Conservation (phyloP, 2,329 filamentous ascomycete genomes). For the Diplodia intermedia region DNA sequence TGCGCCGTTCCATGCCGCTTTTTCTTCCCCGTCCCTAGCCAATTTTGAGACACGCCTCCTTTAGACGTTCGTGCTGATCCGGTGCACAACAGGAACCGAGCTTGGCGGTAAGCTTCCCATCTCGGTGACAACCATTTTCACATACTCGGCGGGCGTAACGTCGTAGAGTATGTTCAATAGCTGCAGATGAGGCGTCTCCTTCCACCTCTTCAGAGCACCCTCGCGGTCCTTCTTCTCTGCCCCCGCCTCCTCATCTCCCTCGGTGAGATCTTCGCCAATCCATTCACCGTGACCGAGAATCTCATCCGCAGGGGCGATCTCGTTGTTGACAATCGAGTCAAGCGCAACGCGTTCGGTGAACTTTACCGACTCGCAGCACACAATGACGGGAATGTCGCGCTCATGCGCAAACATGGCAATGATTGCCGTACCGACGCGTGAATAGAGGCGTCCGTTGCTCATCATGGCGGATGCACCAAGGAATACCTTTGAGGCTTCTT, state of each 20-base stretch:
- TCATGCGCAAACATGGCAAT: constrained; percentile 83
- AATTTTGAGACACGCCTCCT: not conserved
- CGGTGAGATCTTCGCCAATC: constrained; percentile 45
- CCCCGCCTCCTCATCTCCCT: constrained; percentile 39
- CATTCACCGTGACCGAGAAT: constrained; percentile 52
- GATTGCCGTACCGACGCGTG: constrained; percentile 83
- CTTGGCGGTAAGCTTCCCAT: constrained; percentile 85
- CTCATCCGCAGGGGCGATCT: constrained; percentile 80
- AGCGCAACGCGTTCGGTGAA: constrained; percentile 89
- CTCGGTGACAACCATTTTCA: constrained; percentile 90
- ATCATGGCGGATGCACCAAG: constrained; percentile 94
- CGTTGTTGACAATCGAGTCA: constrained; percentile 93
- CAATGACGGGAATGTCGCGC: constrained; percentile 79
- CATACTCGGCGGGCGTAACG: constrained; percentile 84
- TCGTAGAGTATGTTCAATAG: constrained; percentile 85
- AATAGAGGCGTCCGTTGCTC: constrained; percentile 90
- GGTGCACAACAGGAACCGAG: constrained; percentile 78
- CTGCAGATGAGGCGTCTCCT: constrained; percentile 53
- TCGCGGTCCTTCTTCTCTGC: constrained; percentile 57
- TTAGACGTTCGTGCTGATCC: constrained; percentile 52
- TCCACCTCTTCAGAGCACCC: constrained; percentile 45
- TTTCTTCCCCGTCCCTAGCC: not conserved
- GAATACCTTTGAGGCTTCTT: constrained; percentile 74
- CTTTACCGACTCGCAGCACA: constrained; percentile 94
- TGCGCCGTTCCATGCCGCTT: constrained; percentile 28